phyloP scores from a whole-genome alignment of 345 rosid genomes.

The Hibiscus trionum region DNA sequence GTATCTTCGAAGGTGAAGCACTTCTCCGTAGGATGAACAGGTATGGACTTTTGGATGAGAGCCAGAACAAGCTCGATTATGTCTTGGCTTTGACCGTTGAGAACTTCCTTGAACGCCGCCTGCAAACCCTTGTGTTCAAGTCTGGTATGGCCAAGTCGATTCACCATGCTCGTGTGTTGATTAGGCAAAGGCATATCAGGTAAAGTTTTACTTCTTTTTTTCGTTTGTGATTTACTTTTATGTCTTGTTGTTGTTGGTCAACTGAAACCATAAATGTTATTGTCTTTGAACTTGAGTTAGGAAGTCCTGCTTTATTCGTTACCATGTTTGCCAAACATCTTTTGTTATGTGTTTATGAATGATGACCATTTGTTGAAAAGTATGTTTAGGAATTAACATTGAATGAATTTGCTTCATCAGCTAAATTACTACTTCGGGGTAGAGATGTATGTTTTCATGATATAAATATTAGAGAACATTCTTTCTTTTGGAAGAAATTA shows the following conservation, averaged over 20 bases:
- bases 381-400: neutral
- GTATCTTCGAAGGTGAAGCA: slow-evolving; percentile 57
- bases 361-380: neutral
- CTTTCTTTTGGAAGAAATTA: neutral
- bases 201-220: neutral
- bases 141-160: slow-evolving; percentile 20
- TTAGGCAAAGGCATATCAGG: slow-evolving; percentile 21
- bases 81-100: slow-evolving; percentile 53
- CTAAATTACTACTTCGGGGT: neutral
- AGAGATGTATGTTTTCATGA: neutral
- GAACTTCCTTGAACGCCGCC: slow-evolving; percentile 40
- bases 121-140: slow-evolving; percentile 37
- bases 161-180: slow-evolving; percentile 22
- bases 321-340: too few species aligned
- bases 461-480: neutral
- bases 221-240: neutral
- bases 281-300: neutral
- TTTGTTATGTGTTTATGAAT: too few species aligned
- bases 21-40: slow-evolving; percentile 49
- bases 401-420: neutral
- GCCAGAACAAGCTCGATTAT: slow-evolving; percentile 60
- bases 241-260: neutral
- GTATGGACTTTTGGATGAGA: slow-evolving; percentile 39
- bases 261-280: neutral
- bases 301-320: too few species aligned